phyloP scores from a whole-genome alignment of 1,284 basidiomycete genomes.

The Irpex lacteus region DNA sequence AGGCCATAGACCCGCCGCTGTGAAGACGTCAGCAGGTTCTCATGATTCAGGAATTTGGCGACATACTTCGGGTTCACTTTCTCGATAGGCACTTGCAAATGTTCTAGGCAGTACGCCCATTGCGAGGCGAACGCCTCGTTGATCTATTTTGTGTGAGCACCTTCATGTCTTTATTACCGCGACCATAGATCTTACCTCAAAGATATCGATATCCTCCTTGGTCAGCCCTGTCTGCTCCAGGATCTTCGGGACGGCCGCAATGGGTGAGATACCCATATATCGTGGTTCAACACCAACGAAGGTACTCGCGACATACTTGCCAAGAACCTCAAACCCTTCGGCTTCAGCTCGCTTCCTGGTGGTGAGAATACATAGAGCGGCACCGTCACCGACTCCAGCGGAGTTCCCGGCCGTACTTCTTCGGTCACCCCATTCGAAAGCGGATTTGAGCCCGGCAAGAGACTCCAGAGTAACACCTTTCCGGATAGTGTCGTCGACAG shows the following conservation, averaged over 20 bases:
- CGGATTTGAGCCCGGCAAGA: conserved; percentile 66
- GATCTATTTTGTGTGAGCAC: conserved; percentile 45
- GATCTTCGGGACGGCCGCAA: conserved; percentile 81
- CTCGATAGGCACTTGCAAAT: conserved; percentile 75
- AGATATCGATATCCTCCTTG: conserved; percentile 86
- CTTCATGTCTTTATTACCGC: too few species aligned
- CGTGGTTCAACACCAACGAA: conserved; percentile 85
- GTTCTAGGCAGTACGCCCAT: conserved; percentile 78
- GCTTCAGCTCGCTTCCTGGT: conserved; percentile 81
- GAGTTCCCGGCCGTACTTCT: conserved; percentile 89
- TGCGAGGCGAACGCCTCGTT: conserved; percentile 85
- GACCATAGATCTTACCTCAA: conserved; percentile 63
- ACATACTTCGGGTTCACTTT: conserved; percentile 85
- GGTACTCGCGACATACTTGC: conserved; percentile 82
- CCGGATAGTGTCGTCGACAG: conserved; percentile 81
- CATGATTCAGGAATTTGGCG: background rate
- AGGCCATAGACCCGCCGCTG: conserved; percentile 86
- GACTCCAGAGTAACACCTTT: conserved; percentile 71
- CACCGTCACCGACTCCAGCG: conserved; percentile 94
- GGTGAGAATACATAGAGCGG: conserved; percentile 86
- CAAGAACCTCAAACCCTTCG: conserved; percentile 85
- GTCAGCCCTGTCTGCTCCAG: conserved; percentile 71
- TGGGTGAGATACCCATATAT: conserved; percentile 86
- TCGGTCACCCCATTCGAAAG: conserved; percentile 74
- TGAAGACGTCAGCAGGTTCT: background rate